These are phyloP conservation scores for Russula lepida DNA, from an alignment of 768 basidiomycete species.

Conservation along the genomic window DNA sequence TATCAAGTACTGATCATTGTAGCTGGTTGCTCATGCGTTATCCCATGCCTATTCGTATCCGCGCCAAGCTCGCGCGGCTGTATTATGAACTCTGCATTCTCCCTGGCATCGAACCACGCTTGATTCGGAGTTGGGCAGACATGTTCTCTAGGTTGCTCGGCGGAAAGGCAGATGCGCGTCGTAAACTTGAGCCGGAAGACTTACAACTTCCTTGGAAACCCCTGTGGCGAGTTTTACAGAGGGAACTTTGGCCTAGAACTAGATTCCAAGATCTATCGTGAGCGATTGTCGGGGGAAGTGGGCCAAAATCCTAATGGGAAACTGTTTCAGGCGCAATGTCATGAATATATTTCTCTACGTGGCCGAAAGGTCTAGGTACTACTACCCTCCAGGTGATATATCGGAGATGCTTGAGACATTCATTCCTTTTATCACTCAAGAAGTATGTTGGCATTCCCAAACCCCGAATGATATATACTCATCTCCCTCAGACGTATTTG, in stretches of 20 bases:
- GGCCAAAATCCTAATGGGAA: not conserved
- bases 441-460: slow-evolving; percentile 38
- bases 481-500: slow-evolving; percentile 44
- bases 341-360: slow-evolving; percentile 66
- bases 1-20: not conserved
- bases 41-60: slow-evolving; percentile 59
- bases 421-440: slow-evolving; percentile 59
- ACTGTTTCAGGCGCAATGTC: slow-evolving; percentile 39
- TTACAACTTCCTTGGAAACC: slow-evolving; percentile 66
- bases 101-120: slow-evolving; percentile 66
- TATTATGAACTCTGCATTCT: slow-evolving; percentile 75
- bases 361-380: slow-evolving; percentile 64
- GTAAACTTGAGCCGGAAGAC: slow-evolving; percentile 59
- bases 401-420: slow-evolving; percentile 64
- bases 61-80: slow-evolving; percentile 62
- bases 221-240: slow-evolving; percentile 66
- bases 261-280: slow-evolving; percentile 53
- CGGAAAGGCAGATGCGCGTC: slow-evolving; percentile 53
- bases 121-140: slow-evolving; percentile 68
- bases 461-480: not conserved
- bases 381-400: slow-evolving; percentile 58
- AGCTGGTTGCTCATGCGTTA: slow-evolving; percentile 82
- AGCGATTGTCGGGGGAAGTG: slow-evolving; percentile 22
- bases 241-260: slow-evolving; percentile 67
- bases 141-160: slow-evolving; percentile 66